Percentiles rank a stretch among this genome's conserved stretches.
Evolutionary conservation across 257 asterid species (phyloP).

Genomic region (Anisodus acutangulus): DNA sequence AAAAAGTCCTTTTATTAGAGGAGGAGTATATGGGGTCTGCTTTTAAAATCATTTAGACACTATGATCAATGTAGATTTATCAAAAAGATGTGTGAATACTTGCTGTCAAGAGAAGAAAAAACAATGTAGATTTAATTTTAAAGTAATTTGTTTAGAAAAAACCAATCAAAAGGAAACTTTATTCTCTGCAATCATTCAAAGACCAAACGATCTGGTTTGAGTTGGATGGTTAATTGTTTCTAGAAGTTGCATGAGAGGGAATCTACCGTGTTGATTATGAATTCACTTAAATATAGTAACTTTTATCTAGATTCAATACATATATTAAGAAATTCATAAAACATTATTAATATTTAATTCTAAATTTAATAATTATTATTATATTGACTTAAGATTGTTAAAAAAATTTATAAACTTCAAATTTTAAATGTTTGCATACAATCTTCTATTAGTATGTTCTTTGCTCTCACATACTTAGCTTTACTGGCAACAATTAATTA

Average conservation of each 20-base stretch:
- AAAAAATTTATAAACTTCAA: not conserved
- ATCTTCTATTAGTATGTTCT: not conserved
- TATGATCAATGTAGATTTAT: not conserved
- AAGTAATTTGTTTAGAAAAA: not conserved
- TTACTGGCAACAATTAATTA: not conserved
- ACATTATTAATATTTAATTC: not conserved
- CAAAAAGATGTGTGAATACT: slow-evolving; percentile 25
- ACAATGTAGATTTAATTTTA: not conserved
- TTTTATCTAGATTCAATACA: not conserved
- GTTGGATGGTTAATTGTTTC: not conserved
- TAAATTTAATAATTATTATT: not conserved
- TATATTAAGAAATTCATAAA: not conserved
- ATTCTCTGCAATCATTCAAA: not conserved
- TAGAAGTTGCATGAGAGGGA: not conserved
- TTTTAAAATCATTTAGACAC: slow-evolving; percentile 25
- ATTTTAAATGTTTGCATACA: not conserved
- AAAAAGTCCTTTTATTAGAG: slow-evolving; percentile 5
- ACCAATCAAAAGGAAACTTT: not conserved
- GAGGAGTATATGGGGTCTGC: not conserved
- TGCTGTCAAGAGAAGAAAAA: slow-evolving; percentile 12
- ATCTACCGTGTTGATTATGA: not conserved
- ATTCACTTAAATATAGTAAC: not conserved
- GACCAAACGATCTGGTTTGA: not conserved
- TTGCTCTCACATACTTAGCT: not conserved
- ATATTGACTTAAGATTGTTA: too few species aligned